These are phyloP conservation scores for Aspergillus brunneoviolaceus DNA, from an alignment of 2,329 filamentous ascomycete genomes.

Conservation along the genomic window DNA sequence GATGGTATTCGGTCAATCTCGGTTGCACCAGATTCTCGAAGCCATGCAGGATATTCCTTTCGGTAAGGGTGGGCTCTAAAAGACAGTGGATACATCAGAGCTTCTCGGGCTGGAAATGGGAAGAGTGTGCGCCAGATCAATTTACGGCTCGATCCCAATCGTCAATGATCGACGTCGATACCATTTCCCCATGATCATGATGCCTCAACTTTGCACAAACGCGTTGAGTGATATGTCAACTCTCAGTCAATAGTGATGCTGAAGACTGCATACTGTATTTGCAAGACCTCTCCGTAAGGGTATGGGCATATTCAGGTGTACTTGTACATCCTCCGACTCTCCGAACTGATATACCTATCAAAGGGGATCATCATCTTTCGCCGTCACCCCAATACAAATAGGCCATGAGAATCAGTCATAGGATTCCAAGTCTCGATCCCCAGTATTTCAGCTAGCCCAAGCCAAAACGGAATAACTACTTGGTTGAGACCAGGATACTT, in stretches of 20 bases:
- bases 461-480: too few relatives aligned
- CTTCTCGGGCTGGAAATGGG: not conserved
- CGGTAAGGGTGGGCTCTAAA: not conserved
- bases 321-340: not conserved
- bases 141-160: not conserved
- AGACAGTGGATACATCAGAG: not conserved
- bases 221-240: not conserved
- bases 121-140: not conserved
- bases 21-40: not conserved
- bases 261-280: not conserved
- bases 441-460: too few relatives aligned
- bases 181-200: not conserved
- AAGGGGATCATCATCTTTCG: not conserved
- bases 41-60: not conserved
- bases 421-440: too few relatives aligned
- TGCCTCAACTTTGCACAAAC: not conserved
- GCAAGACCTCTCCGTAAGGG: too few relatives aligned
- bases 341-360: not conserved
- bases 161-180: not conserved
- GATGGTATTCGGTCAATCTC: not conserved
- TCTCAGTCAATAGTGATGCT: not conserved
- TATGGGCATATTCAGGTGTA: too few relatives aligned
- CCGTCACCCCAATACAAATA: not conserved
- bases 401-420: not conserved
- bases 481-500: too few relatives aligned